These are phyloP conservation scores for Penicillium bialowiezense DNA, from an alignment of 495 filamentous ascomycete genomes.

Conservation along the genomic window DNA sequence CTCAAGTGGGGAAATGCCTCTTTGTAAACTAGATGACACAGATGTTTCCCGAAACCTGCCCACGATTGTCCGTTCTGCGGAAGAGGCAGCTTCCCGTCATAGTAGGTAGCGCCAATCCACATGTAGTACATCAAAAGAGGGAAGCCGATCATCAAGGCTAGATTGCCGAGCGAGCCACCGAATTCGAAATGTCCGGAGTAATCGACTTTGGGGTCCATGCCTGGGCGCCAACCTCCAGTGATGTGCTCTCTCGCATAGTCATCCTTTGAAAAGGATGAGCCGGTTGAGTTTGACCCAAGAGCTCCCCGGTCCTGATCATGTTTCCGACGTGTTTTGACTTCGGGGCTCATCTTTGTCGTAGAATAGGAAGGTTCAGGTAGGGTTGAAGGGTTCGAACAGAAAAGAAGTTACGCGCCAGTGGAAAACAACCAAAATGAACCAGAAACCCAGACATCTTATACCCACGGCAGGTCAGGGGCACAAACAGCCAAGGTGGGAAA, in stretches of 20 bases:
- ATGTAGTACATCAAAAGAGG: conserved; percentile 93
- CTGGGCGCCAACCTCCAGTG: conserved; percentile 20
- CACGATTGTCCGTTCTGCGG: conserved; percentile 57
- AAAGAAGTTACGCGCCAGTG: background rate
- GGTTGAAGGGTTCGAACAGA: background rate
- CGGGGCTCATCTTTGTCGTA: background rate
- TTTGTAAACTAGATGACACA: conserved; percentile 64
- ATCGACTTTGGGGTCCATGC: conserved; percentile 25
- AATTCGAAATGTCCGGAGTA: conserved; percentile 64
- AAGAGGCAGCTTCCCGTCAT: conserved; percentile 72
- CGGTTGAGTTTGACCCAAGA: background rate
- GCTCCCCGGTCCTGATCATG: background rate
- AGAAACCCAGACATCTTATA: background rate
- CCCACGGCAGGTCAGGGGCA: background rate
- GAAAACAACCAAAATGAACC: background rate
- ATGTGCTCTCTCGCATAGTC: conserved; percentile 17
- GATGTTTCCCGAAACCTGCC: conserved; percentile 60
- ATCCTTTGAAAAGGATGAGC: background rate
- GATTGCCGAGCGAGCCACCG: conserved; percentile 70
- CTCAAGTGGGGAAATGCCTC: conserved; percentile 71
- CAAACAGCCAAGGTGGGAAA: background rate
- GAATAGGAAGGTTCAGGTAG: background rate
- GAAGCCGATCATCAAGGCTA: conserved; percentile 79
- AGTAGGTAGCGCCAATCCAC: conserved; percentile 92
- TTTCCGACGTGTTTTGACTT: background rate